A percentile compares a stretch with the other conserved stretches of the same genome.
Conservation (phyloP, 2,329 filamentous ascomycete genomes). For the Calcarisporium arbuscula region DNA sequence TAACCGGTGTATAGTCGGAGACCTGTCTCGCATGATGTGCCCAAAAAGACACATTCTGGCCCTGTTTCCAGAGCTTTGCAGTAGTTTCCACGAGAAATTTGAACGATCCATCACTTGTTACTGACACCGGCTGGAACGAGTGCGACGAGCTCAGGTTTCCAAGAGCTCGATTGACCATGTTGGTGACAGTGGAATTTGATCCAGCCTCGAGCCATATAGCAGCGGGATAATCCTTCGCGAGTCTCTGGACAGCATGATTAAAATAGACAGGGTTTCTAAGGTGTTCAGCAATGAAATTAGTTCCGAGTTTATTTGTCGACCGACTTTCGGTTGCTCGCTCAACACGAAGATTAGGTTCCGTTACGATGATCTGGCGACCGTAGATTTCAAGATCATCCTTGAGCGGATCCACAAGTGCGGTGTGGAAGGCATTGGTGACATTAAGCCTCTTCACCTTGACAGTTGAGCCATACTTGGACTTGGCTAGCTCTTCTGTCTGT, state of each 20-base stretch:
- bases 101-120: slow-evolving; percentile 3
- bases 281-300: slow-evolving; percentile 25
- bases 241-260: slow-evolving; percentile 31
- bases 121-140: not conserved
- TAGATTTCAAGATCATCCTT: slow-evolving; percentile 17
- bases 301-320: not conserved
- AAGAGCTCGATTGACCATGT: slow-evolving; percentile 25
- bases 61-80: slow-evolving; percentile 32
- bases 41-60: slow-evolving; percentile 31
- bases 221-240: slow-evolving; percentile 21
- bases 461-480: no score
- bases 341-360: slow-evolving; percentile 3
- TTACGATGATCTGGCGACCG: slow-evolving; percentile 10
- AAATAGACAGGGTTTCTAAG: slow-evolving; percentile 39
- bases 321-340: no score
- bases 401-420: slow-evolving; percentile 29
- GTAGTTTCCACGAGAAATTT: slow-evolving; percentile 20
- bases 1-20: slow-evolving; percentile 12
- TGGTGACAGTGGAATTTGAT: slow-evolving; percentile 26
- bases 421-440: slow-evolving; percentile 44
- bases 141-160: slow-evolving; percentile 6
- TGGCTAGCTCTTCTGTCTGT: not conserved
- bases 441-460: slow-evolving; percentile 31
- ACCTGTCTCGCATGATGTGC: slow-evolving; percentile 22
- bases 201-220: slow-evolving; percentile 33